phyloP scores from a whole-genome alignment of 2,329 filamentous ascomycete genomes.

The Orbilia brochopaga region DNA sequence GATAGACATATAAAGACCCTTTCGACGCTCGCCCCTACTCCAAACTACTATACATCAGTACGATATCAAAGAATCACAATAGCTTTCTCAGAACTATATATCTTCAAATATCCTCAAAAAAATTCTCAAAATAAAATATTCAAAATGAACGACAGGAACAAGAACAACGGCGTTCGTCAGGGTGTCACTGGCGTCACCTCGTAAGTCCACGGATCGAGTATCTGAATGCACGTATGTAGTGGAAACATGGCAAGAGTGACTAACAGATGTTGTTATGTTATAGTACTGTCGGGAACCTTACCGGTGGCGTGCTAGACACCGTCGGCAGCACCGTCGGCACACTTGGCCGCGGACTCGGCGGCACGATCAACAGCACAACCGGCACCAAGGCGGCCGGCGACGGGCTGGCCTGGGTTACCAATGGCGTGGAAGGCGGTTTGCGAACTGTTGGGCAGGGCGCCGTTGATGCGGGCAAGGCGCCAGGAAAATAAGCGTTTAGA shows the following conservation, averaged over 20 bases:
- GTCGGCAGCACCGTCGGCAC: constrained; percentile 42
- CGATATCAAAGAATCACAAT: background rate
- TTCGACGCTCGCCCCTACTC: background rate
- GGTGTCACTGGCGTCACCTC: constrained; percentile 44
- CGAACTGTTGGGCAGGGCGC: constrained; percentile 26
- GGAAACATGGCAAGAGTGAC: background rate
- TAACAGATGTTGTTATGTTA: constrained; percentile 1
- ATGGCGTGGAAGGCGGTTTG: constrained; percentile 34
- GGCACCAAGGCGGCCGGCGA: constrained; percentile 30
- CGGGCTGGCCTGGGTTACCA: constrained; percentile 27
- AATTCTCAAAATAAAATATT: constrained; percentile 4
- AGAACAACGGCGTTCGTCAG: constrained; percentile 41
- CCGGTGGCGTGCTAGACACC: constrained; percentile 30
- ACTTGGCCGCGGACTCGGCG: constrained; percentile 41
- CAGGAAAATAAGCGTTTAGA: constrained; percentile 17
- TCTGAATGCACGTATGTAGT: background rate
- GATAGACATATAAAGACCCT: constrained; percentile 6
- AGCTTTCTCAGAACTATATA: background rate
- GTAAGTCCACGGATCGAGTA: constrained; percentile 11
- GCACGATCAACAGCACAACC: constrained; percentile 46
- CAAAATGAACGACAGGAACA: constrained; percentile 37
- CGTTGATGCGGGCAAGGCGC: constrained; percentile 39
- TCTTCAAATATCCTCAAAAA: background rate
- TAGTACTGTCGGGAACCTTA: constrained; percentile 38
- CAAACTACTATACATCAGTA: background rate